Percentiles rank a stretch among this genome's conserved stretches.
These are phyloP conservation scores for Xylaria acuta DNA, from an alignment of 495 filamentous ascomycete genomes.

Conservation along the genomic window DNA sequence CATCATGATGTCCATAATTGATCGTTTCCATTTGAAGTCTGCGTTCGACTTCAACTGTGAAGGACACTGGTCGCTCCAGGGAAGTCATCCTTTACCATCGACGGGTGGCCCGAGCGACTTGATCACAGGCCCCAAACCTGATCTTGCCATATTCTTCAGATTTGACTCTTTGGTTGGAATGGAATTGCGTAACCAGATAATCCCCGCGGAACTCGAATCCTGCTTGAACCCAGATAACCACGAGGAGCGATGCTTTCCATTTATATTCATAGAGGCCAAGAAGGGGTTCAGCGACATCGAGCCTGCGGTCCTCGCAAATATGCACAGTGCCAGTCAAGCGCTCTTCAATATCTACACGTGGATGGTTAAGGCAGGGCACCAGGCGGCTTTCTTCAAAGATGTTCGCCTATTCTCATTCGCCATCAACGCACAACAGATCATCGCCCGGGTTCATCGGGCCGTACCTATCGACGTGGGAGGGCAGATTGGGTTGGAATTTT, in stretches of 20 bases:
- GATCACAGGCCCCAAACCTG: background rate
- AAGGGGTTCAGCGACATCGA: background rate
- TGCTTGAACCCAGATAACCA: background rate
- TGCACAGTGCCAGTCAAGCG: constrained; percentile 16
- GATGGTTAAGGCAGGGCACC: background rate
- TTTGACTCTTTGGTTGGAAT: background rate
- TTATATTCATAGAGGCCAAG: constrained; percentile 2
- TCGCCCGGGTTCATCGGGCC: background rate
- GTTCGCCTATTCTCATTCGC: background rate
- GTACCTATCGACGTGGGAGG: background rate
- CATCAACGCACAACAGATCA: background rate
- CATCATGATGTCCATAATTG: constrained; percentile 8
- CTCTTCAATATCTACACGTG: constrained; percentile 18
- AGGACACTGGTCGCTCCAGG: background rate
- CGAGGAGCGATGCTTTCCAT: background rate
- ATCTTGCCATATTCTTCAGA: constrained; percentile 12
- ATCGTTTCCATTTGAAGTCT: background rate
- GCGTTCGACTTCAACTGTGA: constrained; percentile 10
- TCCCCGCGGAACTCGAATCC: background rate
- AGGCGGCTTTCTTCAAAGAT: background rate
- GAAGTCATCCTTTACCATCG: background rate
- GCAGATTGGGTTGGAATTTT: background rate
- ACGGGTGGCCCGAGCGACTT: background rate
- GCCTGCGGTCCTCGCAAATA: background rate
- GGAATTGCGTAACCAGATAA: background rate